These are phyloP conservation scores for Penicillium oxalicum DNA, from an alignment of 2,329 filamentous ascomycete genomes.

Conservation along the genomic window DNA sequence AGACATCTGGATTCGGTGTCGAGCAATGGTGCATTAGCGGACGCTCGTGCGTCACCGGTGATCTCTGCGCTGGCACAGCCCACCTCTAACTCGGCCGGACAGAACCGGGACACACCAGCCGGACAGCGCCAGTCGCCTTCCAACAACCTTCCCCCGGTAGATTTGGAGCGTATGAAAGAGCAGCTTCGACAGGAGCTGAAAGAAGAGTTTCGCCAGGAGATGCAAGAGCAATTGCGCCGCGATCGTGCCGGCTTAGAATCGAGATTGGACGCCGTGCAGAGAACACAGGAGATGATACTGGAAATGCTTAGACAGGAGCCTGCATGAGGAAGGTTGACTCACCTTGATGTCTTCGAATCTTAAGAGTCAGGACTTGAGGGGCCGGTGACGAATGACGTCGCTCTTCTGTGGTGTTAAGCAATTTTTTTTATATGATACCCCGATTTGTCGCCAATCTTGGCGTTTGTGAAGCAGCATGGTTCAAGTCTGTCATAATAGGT, in stretches of 20 bases:
- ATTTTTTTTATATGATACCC: slow-evolving; percentile 2
- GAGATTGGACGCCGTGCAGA: slow-evolving; percentile 34
- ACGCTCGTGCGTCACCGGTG: slow-evolving; percentile 19
- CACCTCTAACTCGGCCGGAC: slow-evolving; percentile 4
- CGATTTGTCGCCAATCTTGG: not conserved
- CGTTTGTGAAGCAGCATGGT: too few species aligned
- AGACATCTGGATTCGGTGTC: slow-evolving; percentile 30
- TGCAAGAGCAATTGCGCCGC: slow-evolving; percentile 28
- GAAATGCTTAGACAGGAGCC: slow-evolving; percentile 36
- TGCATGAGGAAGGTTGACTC: slow-evolving; percentile 11
- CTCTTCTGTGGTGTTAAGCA: not conserved
- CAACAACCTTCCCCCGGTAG: not conserved
- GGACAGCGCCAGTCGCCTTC: slow-evolving; percentile 1
- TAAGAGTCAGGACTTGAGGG: not conserved
- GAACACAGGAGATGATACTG: slow-evolving; percentile 38
- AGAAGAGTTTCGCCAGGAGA: slow-evolving; percentile 30
- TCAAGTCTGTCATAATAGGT: too few species aligned
- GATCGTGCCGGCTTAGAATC: slow-evolving; percentile 31
- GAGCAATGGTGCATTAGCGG: slow-evolving; percentile 1
- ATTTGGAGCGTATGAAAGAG: slow-evolving; percentile 25
- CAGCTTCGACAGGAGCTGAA: slow-evolving; percentile 33
- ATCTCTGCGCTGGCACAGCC: slow-evolving; percentile 22
- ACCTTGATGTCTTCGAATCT: not conserved
- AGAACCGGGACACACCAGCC: not conserved
- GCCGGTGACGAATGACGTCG: not conserved